Base-by-base conservation (phyloP, 805 yeast genomes). In the Cyberlindnera amylophila region DNA sequence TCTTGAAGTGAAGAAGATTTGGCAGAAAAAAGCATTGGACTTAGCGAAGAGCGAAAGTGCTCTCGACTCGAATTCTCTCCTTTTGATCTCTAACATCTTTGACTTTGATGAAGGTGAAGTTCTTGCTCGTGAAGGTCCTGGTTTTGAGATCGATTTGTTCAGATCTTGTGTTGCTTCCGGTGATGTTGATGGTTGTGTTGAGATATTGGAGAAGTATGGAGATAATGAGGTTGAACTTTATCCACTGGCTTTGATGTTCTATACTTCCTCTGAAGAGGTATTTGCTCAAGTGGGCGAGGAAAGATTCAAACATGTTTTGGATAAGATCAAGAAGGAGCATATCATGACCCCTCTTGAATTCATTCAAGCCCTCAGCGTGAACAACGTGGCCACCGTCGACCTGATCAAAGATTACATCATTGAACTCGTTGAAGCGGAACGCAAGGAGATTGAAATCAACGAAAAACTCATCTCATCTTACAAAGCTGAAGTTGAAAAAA, bases 291-390 rank as follows among this genome's bases (percentile, higher is more conserved):
- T 84, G 6, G 79, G 86, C 1, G 71, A 74, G 13, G 66, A 65
- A 19, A 72, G 73, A 33, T 66, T 73, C 36, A 62, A 65, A 39
- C 57, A 58, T 14, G 65, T 90, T 1, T 60, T 91, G 15, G 64
- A 73, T 21, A 72, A 69, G 43, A 74, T 86, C 36, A 72, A 76
- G 36, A 58, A 66, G 3, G 64, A 68, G 13, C 74, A 76, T 36
- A 58, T 84, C 13, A 69, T 86, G 64, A 70, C 95, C 0, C 85
- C 95, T 0, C 61, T 87, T 15, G 96, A 90, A 50, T 66, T 93
- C 2, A 69, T 91, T n/a, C 81, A 82, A 47, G 73, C 81, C 3
- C 61, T 89, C 33, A 74, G 88, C 32, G 60, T 72, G 3, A 79
- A 80, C 33, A 78, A 77, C 11, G 79, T 74, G 23, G 77, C 87